Evolutionary conservation across 768 basidiomycete species (phyloP), one percentile per base, ranked within the genome.

Genomic region (Leucosporidium creatinivorum): DNA sequence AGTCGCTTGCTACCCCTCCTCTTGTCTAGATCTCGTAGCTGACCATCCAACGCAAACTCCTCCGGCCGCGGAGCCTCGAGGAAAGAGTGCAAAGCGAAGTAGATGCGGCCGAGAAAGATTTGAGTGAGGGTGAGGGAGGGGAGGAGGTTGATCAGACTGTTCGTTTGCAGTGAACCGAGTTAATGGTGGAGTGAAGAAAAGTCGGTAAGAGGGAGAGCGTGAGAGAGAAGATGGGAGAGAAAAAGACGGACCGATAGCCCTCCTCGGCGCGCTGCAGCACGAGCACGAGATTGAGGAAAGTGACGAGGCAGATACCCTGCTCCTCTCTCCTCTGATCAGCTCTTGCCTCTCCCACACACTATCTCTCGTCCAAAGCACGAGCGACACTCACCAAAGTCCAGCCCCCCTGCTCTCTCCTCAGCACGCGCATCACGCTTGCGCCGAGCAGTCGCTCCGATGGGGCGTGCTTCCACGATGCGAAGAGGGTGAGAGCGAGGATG

Each of bases 41-140:
- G 33, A 33, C 10, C 33, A 33, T 33, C 33, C 33, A 33, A 10
- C 10, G 33, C n/a, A n/a, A n/a, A 33, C 10, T 4, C 39, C 39
- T 2, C 8, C 3, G 39, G 3, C 39, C 8, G 8, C 8, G 39
- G 39, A 10, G 39, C 39, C 13, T 44, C 39, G 8, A 44, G 39
- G 15, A 44, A 44, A 2, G 39, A 44, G 13, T 44, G 55, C 28
- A 69, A 58, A 23, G 62, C 33, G 59, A 71, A 71, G 49, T 49
- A 61, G 51, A 70, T 60, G 54, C 62, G 58, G 17, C 62, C n/a
- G n/a, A 70, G 61, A 61, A 73, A 58, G 33, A 70, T 63, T 56
- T 73, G 72, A 36, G 72, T 68, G 58, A 70, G 36, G 54, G 47
- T 59, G 50, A 66, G 49, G 10, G 69, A 31, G 23, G 66, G 63